Conservation (phyloP, 2,329 filamentous ascomycete species). For the Cyphellophora europaea region DNA sequence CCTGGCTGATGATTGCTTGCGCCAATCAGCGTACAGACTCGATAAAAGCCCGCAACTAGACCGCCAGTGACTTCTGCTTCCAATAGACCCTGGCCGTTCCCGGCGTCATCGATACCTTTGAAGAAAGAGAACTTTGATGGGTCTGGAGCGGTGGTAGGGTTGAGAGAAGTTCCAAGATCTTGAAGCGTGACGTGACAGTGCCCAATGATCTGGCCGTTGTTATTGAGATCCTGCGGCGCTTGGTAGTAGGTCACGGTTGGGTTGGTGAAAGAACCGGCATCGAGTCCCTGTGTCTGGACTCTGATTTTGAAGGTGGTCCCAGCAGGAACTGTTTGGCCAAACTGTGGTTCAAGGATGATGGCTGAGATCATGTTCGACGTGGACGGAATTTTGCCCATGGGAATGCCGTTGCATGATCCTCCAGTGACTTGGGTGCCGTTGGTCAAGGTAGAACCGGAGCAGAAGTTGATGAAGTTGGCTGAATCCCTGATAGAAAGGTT, state of each 20-base stretch:
- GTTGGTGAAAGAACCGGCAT: constrained; percentile 48
- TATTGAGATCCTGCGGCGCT: constrained; percentile 41
- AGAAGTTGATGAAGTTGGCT: constrained; percentile 54
- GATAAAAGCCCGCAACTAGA: constrained; percentile 54
- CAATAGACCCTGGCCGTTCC: constrained; percentile 47
- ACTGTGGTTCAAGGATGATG: constrained; percentile 39
- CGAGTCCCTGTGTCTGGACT: constrained; percentile 40
- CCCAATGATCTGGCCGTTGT: constrained; percentile 29
- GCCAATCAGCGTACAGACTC: constrained; percentile 54
- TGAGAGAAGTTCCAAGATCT: constrained; percentile 28
- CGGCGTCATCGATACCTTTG: constrained; percentile 51
- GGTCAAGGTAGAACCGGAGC: constrained; percentile 43
- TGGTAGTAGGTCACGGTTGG: constrained; percentile 46
- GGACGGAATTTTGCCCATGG: constrained; percentile 49
- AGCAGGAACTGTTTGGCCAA: constrained; percentile 29
- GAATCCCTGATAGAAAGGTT: constrained; percentile 21
- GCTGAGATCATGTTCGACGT: constrained; percentile 45
- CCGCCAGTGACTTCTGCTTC: constrained; percentile 46
- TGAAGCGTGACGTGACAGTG: constrained; percentile 42
- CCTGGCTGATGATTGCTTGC: constrained; percentile 56
- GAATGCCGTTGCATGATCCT: constrained; percentile 50
- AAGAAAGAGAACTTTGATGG: constrained; percentile 45
- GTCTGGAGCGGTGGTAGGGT: constrained; percentile 24
- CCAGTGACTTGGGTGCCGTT: constrained; percentile 42
- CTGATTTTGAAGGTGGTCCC: constrained; percentile 39